Base-by-base conservation (phyloP, 352 stramenopile species). In the Globisporangium canariense region DNA sequence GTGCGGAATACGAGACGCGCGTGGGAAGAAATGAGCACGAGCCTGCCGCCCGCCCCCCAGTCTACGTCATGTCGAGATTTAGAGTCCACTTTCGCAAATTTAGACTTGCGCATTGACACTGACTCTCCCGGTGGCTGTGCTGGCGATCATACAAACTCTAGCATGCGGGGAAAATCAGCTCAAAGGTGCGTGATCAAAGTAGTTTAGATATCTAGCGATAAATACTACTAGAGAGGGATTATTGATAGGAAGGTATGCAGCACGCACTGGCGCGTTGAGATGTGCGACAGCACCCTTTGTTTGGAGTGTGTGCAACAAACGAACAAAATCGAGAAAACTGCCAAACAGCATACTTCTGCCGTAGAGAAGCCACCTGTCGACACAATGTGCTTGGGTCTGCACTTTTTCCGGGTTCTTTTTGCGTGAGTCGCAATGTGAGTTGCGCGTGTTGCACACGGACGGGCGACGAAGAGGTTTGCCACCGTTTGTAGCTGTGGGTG, bases 271-370 rank as follows among this genome's bases (percentile, higher is more conserved):
- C n/a, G 41, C 18, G 43, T 9, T 52, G 41, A 41, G 57, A 62
- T 53, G 57, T 62, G 57, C 57, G 57, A 62, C 57, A 62, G 38
- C 28, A 62, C 47, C 25, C 25, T 43, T 58, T 20, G 41, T 9
- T 3, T n/a, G 18, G 30, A 58, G 55, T 30, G 45, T 62, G 40
- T 62, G 56, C 20, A 62, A 62, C 56, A 62, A 62, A 53, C 25
- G 55, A 22, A 62, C 53, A 60, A 58, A 61, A 40, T 45, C 10
- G 11, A 20, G 18, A 14, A 60, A 60, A 43, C 36, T 47, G 18
- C 16, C 54, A 51, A 38, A 60, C 34, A 51, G 54, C 54, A 20
- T 61, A 22, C 2, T 36, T 16, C 13, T 41, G 7, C 28, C 50
- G 25, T 41, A 16, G 49, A 55, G 49, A 56, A 54, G 18, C 14